A percentile compares a stretch with the other conserved stretches of the same genome.
Evolutionary conservation across 805 yeast genomes (phyloP).

Genomic region (Jamesozyma rosinii): DNA sequence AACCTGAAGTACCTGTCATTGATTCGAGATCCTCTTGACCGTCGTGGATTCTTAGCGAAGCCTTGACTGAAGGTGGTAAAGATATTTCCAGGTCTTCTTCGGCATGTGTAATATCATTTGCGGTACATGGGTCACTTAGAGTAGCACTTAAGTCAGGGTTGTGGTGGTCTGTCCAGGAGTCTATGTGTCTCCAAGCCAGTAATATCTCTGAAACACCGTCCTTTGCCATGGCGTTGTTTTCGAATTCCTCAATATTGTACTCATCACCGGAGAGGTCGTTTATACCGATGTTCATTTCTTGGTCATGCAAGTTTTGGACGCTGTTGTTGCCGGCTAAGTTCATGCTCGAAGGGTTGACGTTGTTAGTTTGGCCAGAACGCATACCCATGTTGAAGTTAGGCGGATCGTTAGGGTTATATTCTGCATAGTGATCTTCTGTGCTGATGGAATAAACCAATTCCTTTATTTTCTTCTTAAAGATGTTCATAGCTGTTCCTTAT

Average conservation of each 20-base stretch:
- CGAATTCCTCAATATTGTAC: conserved; percentile 31
- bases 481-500: conserved; percentile 27
- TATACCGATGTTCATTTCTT: conserved; percentile 13
- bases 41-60: conserved; percentile 73
- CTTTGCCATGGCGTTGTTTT: conserved; percentile 10
- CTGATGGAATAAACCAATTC: conserved; percentile 56
- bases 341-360: conserved; percentile 13
- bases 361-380: conserved; percentile 10
- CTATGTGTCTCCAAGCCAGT: conserved; percentile 83
- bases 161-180: conserved; percentile 68
- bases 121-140: conserved; percentile 68
- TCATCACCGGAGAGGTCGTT: conserved; percentile 8
- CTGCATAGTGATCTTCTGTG: conserved; percentile 64
- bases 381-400: conserved; percentile 24
- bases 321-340: conserved; percentile 12
- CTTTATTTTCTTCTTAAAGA: conserved; percentile 40
- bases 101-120: conserved; percentile 68
- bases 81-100: conserved; percentile 70
- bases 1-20: conserved; percentile 58
- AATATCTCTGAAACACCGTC: conserved; percentile 70
- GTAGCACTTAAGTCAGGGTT: conserved; percentile 77
- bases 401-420: conserved; percentile 42
- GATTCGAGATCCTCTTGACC: conserved; percentile 80
- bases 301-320: conserved; percentile 9
- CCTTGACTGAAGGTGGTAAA: conserved; percentile 75